Conservation (phyloP, 2,329 filamentous ascomycete species). For the Rhynchosporium agropyri region DNA sequence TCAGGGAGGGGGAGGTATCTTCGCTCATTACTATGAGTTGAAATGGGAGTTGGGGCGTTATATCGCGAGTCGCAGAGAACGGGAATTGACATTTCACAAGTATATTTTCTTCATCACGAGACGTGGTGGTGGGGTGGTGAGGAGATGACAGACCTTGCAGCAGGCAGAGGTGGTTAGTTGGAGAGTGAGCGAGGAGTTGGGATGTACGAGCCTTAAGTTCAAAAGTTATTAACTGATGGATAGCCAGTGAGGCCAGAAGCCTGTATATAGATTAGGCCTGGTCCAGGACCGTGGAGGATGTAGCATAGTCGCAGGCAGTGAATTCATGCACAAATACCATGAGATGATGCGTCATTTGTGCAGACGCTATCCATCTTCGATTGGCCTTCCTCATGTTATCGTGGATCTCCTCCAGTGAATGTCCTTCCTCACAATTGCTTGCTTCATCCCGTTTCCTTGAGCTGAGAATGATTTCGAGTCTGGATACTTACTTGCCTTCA, state of each 20-base stretch:
- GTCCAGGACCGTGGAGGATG: background rate
- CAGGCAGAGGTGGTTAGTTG: background rate
- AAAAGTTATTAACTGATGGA: constrained; percentile 4
- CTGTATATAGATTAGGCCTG: background rate
- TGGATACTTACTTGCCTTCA: too few species aligned
- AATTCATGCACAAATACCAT: constrained; percentile 21
- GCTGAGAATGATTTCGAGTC: too few species aligned
- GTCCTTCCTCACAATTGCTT: too few species aligned
- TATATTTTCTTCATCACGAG: background rate
- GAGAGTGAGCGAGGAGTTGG: constrained; percentile 9
- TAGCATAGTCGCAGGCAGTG: constrained; percentile 20
- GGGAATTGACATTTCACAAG: constrained; percentile 10
- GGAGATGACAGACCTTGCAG: background rate
- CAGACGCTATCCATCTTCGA: constrained; percentile 21
- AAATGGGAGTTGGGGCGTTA: constrained; percentile 18
- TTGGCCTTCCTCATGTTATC: background rate
- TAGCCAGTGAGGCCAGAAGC: background rate
- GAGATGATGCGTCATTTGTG: constrained; percentile 24
- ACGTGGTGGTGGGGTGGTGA: background rate
- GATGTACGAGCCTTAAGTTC: constrained; percentile 2
- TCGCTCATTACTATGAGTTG: constrained; percentile 2
- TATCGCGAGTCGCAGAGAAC: constrained; percentile 3
- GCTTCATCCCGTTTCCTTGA: too few species aligned
- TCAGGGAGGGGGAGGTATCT: background rate
- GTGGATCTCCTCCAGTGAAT: too few species aligned